Evolutionary conservation across 139 green algal genomes (phyloP).

Genomic region (Astrephomene gubernaculifera): DNA sequence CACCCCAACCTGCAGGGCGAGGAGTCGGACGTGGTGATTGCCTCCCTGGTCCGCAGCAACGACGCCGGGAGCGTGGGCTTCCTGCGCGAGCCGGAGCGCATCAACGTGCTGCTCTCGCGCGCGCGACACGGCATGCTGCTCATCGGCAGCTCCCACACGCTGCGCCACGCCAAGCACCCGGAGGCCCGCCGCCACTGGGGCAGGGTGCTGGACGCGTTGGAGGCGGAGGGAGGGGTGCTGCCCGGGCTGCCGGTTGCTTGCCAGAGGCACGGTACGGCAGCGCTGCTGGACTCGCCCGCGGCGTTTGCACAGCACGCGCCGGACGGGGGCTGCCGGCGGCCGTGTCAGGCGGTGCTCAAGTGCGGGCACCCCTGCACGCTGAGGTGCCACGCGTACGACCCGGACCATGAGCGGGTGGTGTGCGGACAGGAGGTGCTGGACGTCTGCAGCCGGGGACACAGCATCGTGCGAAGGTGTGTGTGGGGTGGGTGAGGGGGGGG

Average conservation of each 20-base stretch:
- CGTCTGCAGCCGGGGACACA: slow-evolving; percentile 49
- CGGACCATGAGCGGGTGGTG: slow-evolving; percentile 32
- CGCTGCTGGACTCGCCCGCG: slow-evolving; percentile 19
- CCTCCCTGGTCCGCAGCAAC: slow-evolving; percentile 82
- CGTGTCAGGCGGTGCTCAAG: slow-evolving; percentile 57
- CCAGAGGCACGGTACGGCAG: slow-evolving; percentile 54
- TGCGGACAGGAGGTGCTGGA: slow-evolving; percentile 55
- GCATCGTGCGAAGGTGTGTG: slow-evolving; percentile 36
- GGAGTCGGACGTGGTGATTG: slow-evolving; percentile 78
- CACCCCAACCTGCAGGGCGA: too few relatives aligned
- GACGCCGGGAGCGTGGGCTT: slow-evolving; percentile 76
- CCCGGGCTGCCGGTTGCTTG: slow-evolving; percentile 63
- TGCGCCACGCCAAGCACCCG: slow-evolving; percentile 52
- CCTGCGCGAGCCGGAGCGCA: slow-evolving; percentile 74
- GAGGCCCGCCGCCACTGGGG: slow-evolving; percentile 53
- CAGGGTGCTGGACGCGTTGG: slow-evolving; percentile 49
- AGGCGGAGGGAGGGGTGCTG: slow-evolving; percentile 20
- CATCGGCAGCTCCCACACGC: slow-evolving; percentile 69
- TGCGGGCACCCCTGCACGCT: slow-evolving; percentile 73
- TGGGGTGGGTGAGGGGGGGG: too few relatives aligned
- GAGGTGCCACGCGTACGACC: slow-evolving; percentile 59
- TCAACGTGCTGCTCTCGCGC: slow-evolving; percentile 86
- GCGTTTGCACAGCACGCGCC: slow-evolving; percentile 54
- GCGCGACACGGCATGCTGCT: slow-evolving; percentile 80
- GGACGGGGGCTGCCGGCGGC: slow-evolving; percentile 69